Evolutionary conservation across 768 basidiomycete genomes (phyloP).

Genomic region (Strobilomyces dryophilus): DNA sequence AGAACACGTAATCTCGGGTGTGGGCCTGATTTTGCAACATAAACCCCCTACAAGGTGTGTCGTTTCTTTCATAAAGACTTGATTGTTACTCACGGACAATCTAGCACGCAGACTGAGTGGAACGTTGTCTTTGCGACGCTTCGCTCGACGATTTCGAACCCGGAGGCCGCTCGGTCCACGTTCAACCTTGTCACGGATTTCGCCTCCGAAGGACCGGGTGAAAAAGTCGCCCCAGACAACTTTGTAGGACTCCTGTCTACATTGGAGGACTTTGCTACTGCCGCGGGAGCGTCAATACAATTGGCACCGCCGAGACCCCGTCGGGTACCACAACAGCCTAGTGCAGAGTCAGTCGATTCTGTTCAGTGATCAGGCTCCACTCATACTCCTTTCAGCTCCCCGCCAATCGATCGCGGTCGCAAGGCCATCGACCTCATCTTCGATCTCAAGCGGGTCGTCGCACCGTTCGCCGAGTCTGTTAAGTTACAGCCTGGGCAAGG

Average conservation of each 20-base stretch:
- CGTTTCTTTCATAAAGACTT: not conserved
- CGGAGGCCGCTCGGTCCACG: conserved; percentile 82
- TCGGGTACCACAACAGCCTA: conserved; percentile 45
- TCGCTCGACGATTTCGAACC: conserved; percentile 78
- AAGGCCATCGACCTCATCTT: conserved; percentile 79
- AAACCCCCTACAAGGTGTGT: conserved; percentile 58
- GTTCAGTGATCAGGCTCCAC: not conserved
- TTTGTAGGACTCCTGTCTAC: conserved; percentile 74
- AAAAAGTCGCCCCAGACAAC: conserved; percentile 71
- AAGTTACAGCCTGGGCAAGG: conserved; percentile 34
- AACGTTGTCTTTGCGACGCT: conserved; percentile 86
- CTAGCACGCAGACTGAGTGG: conserved; percentile 92
- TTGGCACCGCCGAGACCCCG: conserved; percentile 52
- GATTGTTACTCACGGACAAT: conserved; percentile 7
- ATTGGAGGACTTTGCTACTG: conserved; percentile 81
- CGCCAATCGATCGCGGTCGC: conserved; percentile 73
- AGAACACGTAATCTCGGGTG: conserved; percentile 86
- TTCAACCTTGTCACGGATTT: conserved; percentile 74
- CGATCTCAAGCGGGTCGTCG: conserved; percentile 63
- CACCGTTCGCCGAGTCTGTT: conserved; percentile 51
- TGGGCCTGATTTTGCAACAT: conserved; percentile 76
- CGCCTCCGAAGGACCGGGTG: conserved; percentile 55
- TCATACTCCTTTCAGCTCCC: conserved; percentile 47
- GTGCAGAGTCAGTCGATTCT: conserved; percentile 44
- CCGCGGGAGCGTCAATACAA: conserved; percentile 63